Evolutionary conservation across 2,329 filamentous ascomycete species (phyloP).

Genomic region (Ascochyta koolunga): DNA sequence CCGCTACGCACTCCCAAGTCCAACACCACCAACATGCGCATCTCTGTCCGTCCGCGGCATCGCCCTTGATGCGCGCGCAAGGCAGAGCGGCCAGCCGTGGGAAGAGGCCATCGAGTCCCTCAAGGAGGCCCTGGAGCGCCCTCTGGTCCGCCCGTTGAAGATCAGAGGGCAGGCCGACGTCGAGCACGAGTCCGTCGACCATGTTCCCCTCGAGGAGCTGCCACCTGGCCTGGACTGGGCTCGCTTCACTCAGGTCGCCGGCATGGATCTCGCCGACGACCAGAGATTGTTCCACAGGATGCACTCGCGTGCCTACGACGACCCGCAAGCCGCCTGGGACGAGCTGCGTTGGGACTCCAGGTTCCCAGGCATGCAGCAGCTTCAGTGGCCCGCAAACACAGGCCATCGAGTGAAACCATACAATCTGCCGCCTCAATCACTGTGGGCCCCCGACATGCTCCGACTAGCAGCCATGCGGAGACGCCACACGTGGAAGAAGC

Average conservation of each 20-base stretch:
- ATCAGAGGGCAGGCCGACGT: background rate
- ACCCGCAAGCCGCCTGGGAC: constrained; percentile 30
- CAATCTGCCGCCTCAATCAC: constrained; percentile 53
- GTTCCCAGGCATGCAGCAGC: constrained; percentile 28
- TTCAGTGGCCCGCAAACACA: constrained; percentile 51
- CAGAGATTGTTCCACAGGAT: constrained; percentile 21
- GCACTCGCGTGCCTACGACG: constrained; percentile 17
- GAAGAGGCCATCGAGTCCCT: constrained; percentile 62
- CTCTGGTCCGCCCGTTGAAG: background rate
- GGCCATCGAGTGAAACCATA: constrained; percentile 38
- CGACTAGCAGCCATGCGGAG: constrained; percentile 39
- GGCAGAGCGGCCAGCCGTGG: constrained; percentile 65
- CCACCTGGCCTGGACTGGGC: constrained; percentile 33
- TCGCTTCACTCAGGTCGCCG: constrained; percentile 20
- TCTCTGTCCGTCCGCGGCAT: constrained; percentile 72
- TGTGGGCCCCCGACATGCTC: constrained; percentile 48
- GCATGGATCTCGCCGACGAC: constrained; percentile 37
- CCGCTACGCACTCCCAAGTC: constrained; percentile 56
- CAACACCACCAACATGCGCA: constrained; percentile 65
- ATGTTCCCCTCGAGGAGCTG: constrained; percentile 20
- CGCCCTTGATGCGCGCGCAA: constrained; percentile 65
- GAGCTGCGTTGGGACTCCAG: constrained; percentile 39
- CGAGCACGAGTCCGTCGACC: background rate
- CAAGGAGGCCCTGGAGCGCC: constrained; percentile 48
- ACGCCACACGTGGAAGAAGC: constrained; percentile 51